Conservation (phyloP, 257 asterid species). For the Przewalskia tangutica region DNA sequence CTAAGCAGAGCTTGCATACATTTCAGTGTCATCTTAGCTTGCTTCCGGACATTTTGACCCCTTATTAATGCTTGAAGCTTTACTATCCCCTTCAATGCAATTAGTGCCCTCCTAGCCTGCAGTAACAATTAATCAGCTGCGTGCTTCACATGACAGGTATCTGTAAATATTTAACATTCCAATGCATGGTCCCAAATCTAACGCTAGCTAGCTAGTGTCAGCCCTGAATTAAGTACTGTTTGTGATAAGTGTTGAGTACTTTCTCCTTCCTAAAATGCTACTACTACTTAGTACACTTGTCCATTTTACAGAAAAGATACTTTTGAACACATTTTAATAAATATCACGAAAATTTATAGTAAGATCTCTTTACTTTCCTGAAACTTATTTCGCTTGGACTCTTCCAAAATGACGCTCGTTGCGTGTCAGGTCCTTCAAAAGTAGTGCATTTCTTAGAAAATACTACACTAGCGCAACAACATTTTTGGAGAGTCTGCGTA, state of each 20-base stretch:
- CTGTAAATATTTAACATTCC: neutral
- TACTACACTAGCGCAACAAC: neutral
- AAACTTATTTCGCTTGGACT: neutral
- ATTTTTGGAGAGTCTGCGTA: neutral
- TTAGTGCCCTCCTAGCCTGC: conserved; percentile 85
- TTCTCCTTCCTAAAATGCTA: neutral
- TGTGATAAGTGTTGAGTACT: neutral
- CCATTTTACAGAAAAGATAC: neutral
- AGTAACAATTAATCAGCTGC: neutral
- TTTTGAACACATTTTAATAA: neutral
- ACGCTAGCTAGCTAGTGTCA: neutral
- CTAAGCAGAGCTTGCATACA: conserved; percentile 94
- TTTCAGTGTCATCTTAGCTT: conserved; percentile 75
- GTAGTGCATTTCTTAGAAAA: neutral
- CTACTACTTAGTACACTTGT: neutral
- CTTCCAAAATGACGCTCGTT: neutral
- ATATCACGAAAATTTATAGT: neutral
- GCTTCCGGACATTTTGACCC: conserved; percentile 86
- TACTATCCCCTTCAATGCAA: conserved; percentile 81
- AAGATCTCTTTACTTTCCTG: neutral
- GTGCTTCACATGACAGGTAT: neutral
- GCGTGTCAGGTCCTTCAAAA: neutral
- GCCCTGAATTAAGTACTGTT: neutral
- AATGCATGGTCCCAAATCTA: conserved; percentile 4
- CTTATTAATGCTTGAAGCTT: conserved; percentile 85